These are phyloP conservation scores for Anthracocystis walkeri DNA, from an alignment of 1,284 basidiomycete species.

Conservation along the genomic window DNA sequence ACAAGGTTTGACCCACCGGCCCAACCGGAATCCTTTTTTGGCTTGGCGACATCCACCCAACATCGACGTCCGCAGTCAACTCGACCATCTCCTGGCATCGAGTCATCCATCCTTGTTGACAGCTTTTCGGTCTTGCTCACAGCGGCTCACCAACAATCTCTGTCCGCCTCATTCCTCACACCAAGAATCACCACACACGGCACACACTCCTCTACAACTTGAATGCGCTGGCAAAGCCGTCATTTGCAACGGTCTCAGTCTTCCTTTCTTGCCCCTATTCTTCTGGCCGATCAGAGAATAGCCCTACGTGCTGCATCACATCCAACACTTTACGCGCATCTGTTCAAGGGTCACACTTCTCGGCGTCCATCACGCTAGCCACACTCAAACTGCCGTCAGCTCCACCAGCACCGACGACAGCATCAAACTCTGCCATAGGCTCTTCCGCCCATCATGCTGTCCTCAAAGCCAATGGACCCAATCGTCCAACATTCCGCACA, in stretches of 20 bases:
- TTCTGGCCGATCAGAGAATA: neutral
- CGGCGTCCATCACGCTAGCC: neutral
- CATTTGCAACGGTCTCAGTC: neutral
- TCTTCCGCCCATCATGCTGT: constrained; percentile 40
- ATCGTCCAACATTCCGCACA: constrained; percentile 47
- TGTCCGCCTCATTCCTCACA: neutral
- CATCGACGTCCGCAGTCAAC: neutral
- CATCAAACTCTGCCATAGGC: neutral
- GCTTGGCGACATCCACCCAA: constrained; percentile 1
- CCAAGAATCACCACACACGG: neutral
- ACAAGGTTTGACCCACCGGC: constrained; percentile 25
- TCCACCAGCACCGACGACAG: constrained; percentile 5
- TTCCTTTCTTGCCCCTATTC: neutral
- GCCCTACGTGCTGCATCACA: neutral
- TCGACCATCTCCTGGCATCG: neutral
- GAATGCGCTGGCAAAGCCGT: neutral
- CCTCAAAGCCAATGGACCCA: constrained; percentile 54
- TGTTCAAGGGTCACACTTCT: neutral
- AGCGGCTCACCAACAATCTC: neutral
- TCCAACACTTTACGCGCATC: neutral
- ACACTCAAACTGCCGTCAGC: constrained; percentile 1
- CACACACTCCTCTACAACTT: neutral
- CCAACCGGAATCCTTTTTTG: neutral
- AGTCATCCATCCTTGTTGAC: neutral
- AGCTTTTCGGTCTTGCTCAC: neutral